These are phyloP conservation scores for Gonapodya sp. DNA, from an alignment of 192 early-diverging fungal species.

Conservation along the genomic window DNA sequence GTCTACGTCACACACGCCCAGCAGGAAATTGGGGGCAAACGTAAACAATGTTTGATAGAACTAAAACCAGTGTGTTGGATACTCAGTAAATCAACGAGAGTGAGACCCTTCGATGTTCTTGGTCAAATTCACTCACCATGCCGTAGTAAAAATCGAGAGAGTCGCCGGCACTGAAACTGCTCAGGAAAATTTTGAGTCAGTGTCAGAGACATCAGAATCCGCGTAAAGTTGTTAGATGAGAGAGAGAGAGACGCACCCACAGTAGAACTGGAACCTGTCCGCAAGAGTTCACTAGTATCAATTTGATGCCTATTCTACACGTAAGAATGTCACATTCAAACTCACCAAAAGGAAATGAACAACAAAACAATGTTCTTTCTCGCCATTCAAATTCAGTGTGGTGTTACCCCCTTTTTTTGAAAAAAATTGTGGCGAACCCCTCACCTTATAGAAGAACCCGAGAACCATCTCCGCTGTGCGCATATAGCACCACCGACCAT, in stretches of 20 bases:
- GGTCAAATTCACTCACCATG: too few relatives aligned
- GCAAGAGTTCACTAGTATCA: background rate
- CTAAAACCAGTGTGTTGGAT: too few relatives aligned
- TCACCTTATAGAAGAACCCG: conserved; percentile 93
- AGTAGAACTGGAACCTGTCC: conserved; percentile 68
- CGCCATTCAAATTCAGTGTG: too few relatives aligned
- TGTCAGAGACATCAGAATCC: background rate
- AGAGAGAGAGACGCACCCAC: conserved; percentile 41
- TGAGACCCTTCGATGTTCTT: too few relatives aligned
- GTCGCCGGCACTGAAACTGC: conserved; percentile 37
- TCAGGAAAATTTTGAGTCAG: conserved; percentile 10
- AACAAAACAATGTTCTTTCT: conserved; percentile 95
- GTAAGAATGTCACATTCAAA: background rate
- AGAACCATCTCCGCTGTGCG: conserved; percentile 72
- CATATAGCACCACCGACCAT: background rate
- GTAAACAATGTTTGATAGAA: conserved; percentile 92
- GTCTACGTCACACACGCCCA: conserved; percentile 55
- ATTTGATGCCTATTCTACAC: too few relatives aligned
- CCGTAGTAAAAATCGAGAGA: conserved; percentile 68
- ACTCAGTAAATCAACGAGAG: too few relatives aligned
- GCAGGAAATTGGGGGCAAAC: conserved; percentile 65
- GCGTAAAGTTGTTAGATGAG: background rate
- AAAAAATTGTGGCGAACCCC: conserved; percentile 56
- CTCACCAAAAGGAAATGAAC: conserved; percentile 74
- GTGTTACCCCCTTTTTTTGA: too few relatives aligned